Base-by-base conservation (phyloP, 2,329 filamentous ascomycete genomes). In the Calonectria hongkongensis region DNA sequence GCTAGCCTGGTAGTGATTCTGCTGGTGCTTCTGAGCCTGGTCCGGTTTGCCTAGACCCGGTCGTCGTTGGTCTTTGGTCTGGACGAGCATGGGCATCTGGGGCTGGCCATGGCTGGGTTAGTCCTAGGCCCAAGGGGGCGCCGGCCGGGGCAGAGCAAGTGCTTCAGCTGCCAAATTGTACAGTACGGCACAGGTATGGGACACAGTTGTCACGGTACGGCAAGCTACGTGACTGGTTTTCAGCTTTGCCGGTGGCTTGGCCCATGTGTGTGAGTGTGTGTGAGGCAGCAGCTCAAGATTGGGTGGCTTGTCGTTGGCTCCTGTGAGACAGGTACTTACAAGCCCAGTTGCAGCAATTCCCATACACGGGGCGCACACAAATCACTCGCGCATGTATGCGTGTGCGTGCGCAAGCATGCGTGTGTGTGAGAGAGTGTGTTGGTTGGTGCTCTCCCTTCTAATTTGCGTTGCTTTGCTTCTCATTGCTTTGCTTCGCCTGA, bases 1-100 rank as follows among this genome's bases (percentile, higher is more conserved):
- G 58, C 69, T 71, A 71, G 64, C 43, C 50, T 39, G 50, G n/a
- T 68, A 54, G 51, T 60, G 68, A 50, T 58, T 27, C 62, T 47
- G 68, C 45, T 56, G 68, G 39, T 50, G 58, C 25, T 70, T 60
- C 56, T 28, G 43, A 68, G 58, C 50, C 39, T 60, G 50, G 68
- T 33, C 33, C 56, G 50, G 68, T 33, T 21, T 41, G 63, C 28
- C 13, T 51, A 16, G 33, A 36, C 36, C 54, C 54, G 54, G 33
- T 58, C 54, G 33, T 58, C 30, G 51, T 58, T 58, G 54, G 54
- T 58, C 54, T 39, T 39, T 33, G 54, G 30, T 58, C 39, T 62
- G 58, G 58, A 45, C 25, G 58, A 62, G 58, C 21, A 25, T 62
- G 48, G 65, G 45, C 54, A 33, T 45, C 50, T 66, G 63, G 65